phyloP scores from a whole-genome alignment of 306 rosid genomes.

The Geum urbanum region DNA sequence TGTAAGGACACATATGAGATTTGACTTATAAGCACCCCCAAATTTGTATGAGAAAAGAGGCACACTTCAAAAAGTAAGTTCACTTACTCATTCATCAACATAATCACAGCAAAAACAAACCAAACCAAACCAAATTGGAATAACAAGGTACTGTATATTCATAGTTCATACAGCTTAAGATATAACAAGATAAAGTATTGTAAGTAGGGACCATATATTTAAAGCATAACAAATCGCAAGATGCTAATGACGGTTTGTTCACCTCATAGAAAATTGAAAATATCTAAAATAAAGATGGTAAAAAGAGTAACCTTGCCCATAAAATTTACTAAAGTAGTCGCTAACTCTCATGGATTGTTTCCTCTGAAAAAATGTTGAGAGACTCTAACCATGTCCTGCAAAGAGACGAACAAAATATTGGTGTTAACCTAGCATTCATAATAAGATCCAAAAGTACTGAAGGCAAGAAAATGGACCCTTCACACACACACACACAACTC shows the following conservation, averaged over 20 bases:
- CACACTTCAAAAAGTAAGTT: not conserved
- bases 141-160: no score
- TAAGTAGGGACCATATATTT: not conserved
- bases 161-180: not conserved
- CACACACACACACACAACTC: not conserved
- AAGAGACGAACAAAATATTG: slow-evolving; percentile 25
- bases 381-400: slow-evolving; percentile 90
- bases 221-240: not conserved
- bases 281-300: slow-evolving; percentile 4
- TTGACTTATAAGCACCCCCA: not conserved
- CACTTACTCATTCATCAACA: not conserved
- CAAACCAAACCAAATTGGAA: not conserved
- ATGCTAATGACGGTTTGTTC: not conserved
- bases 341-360: slow-evolving; percentile 73
- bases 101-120: not conserved
- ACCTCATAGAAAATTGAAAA: slow-evolving; percentile 1
- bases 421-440: slow-evolving; percentile 14
- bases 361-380: slow-evolving; percentile 76
- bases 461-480: not conserved
- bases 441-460: not conserved
- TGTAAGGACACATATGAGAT: not conserved
- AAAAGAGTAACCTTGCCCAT: slow-evolving; percentile 69
- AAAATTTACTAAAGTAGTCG: slow-evolving; percentile 64
- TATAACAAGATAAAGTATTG: not conserved
- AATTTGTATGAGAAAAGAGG: not conserved